Percentiles rank a stretch among this genome's conserved stretches.
Conservation (phyloP, 257 asterid species). For the Lavandula angustifolia region DNA sequence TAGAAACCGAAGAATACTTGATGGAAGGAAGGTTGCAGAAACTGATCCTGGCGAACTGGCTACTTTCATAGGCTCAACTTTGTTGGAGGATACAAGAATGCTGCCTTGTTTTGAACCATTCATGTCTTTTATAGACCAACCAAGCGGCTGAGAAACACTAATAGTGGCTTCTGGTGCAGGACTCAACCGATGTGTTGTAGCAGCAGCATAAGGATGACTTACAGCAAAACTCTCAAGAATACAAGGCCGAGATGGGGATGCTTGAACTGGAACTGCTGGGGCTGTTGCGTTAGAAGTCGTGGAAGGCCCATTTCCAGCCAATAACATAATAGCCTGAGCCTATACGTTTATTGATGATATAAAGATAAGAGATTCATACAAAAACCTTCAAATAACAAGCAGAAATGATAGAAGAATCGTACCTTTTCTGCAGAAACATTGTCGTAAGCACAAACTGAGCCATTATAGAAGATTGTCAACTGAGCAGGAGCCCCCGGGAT, state of each 20-base stretch:
- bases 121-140: slow-evolving; percentile 34
- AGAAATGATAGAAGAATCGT: background rate
- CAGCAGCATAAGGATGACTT: slow-evolving; percentile 39
- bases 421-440: slow-evolving; percentile 80
- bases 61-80: slow-evolving; percentile 43
- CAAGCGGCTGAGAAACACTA: slow-evolving; percentile 39
- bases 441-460: slow-evolving; percentile 77
- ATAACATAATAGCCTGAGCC: slow-evolving; percentile 91
- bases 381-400: background rate
- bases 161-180: slow-evolving; percentile 41
- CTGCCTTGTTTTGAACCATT: slow-evolving; percentile 37
- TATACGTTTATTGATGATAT: slow-evolving; percentile 14
- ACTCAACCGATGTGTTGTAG: slow-evolving; percentile 34
- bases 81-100: slow-evolving; percentile 34
- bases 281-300: slow-evolving; percentile 33
- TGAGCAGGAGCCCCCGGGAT: slow-evolving; percentile 58
- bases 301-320: slow-evolving; percentile 81
- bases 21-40: slow-evolving; percentile 35
- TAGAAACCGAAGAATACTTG: slow-evolving; percentile 40
- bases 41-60: slow-evolving; percentile 36
- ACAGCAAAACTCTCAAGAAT: slow-evolving; percentile 45
- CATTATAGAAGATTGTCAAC: slow-evolving; percentile 79
- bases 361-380: background rate
- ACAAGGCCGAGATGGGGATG: slow-evolving; percentile 44
- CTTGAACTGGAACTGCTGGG: slow-evolving; percentile 52